Evolutionary conservation across 2,329 filamentous ascomycete genomes (phyloP).

Genomic region (Nothomitra cinnamomea): DNA sequence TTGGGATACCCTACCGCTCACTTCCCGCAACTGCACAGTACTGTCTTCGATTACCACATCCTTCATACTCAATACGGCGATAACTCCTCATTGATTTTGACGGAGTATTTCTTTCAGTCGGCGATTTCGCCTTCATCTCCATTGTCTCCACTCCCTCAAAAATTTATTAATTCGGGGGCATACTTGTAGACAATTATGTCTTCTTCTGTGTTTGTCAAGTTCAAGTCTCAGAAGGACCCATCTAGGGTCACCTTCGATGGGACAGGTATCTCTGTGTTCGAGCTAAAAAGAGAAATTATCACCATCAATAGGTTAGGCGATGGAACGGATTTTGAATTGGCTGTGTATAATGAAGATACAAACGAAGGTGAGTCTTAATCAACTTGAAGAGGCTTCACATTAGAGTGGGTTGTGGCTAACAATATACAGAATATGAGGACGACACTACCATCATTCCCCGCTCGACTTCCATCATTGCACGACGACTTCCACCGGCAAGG

Average conservation of each 20-base stretch:
- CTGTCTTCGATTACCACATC: too few relatives aligned
- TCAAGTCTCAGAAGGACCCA: conserved; percentile 96
- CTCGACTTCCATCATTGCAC: conserved; percentile 83
- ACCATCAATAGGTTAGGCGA: conserved; percentile 83
- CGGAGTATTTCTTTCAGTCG: too few relatives aligned
- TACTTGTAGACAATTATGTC: conserved; percentile 43
- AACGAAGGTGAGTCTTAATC: conserved; percentile 56
- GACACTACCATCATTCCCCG: conserved; percentile 95
- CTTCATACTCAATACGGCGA: too few relatives aligned
- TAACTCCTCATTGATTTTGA: too few relatives aligned
- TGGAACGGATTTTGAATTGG: conserved; percentile 88
- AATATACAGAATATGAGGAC: conserved; percentile 69
- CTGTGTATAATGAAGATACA: conserved; percentile 83
- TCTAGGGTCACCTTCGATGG: conserved; percentile 92
- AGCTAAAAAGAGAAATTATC: conserved; percentile 98
- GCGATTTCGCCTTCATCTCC: too few relatives aligned
- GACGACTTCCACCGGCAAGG: conserved; percentile 67
- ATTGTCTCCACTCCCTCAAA: not conserved
- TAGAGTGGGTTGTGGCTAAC: not conserved
- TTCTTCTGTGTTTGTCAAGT: conserved; percentile 98
- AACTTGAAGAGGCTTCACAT: too few relatives aligned
- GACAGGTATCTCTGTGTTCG: conserved; percentile 94
- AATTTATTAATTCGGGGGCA: not conserved
- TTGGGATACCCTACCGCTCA: too few relatives aligned
- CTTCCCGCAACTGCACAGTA: too few relatives aligned